Base-by-base conservation (phyloP, 371 early-diverging fungal species). In the Thermomucor indicae-seudaticae region DNA sequence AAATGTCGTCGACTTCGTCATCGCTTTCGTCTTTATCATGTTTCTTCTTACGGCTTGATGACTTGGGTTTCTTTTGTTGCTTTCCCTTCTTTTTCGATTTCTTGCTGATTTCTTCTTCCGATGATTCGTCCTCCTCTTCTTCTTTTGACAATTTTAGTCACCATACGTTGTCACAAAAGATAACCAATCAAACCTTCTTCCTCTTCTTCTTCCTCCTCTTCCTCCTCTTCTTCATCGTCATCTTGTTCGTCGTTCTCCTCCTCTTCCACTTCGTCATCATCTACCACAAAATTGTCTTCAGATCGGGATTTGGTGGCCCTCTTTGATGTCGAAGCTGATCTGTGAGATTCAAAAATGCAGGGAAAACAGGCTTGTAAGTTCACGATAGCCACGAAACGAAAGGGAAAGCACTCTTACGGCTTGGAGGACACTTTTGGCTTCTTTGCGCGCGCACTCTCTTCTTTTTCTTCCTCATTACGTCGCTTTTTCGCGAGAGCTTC, bases 101-200 rank as follows among this genome's bases (percentile, higher is more conserved):
- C 58, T 19, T 70, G 67, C 37, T 55, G 67, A 32, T 70, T 64
- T 70, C 64, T 40, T 52, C 67, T 24, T 66, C 64, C 34, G 65
- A 62, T 27, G 60, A 64, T 1, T 55, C 60, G 17, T 38, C 31
- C 38, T 43, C 51, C n/a, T 48, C 47, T n/a, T 47, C 51, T 14
- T 58, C 58, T 39, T 60, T 54, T 62, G 58, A 29, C 17, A 12
- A 43, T n/a, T 7, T n/a, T 6, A 29, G 22, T 53, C 23, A 4
- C 23, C 41, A 30, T 28, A 24, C 7, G 8, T 8, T 35, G 6
- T 35, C 6, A 6, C 22, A 34, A 22, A 16, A 14, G 2, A 30
- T 11, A 39, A 19, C 0, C 3, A 5, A n/a, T 20, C 45, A 24
- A 27, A 52, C 58, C 52, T 38, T 52, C 58, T 20, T 51, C 48